Evolutionary conservation across 2,329 filamentous ascomycete genomes (phyloP), one percentile per base, ranked within the genome.

Genomic region (Ilyonectria robusta): DNA sequence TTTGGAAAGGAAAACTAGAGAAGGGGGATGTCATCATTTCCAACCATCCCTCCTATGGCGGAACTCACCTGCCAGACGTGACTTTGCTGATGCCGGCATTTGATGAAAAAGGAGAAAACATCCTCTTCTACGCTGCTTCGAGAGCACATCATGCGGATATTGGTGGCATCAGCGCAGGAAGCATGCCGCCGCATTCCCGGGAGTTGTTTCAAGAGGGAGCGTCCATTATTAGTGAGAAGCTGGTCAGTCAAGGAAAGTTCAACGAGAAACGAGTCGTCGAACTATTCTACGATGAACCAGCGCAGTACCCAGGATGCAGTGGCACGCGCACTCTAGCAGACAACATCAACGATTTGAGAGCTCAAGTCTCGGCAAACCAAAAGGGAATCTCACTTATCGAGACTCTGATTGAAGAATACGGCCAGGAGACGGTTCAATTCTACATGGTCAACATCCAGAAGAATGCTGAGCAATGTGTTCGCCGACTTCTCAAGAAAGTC

Each of bases 101-200:
- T 80, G 91, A 89, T 60, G 77, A 79, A 3, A 78, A 79, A 44
- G 90, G 90, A 3, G 88, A 91, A 56, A 87, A 92, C 2, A 94
- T 95, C 59, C 87, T 94, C 57, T 95, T 95, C 79, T 95, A 94
- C 71, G 93, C 94, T 1, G 93, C 93, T 0, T 94, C 92, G 3
- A 87, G 93, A 61, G 93, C 93, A 0, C 93, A 95, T 73, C 93
- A 95, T 74, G 93, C 93, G n/a, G 93, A 95, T 74, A 95, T 95
- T 71, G 93, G 93, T 13, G 93, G 93, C 9, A 94, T 94, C 53
- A 85, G 94, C 1, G 93, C 93, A 0, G 93, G 93, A 0, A 93
- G 91, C 2, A 95, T 95, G 93, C 93, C 93, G 0, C 91, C 92
- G 6, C 89, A 93, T 70, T 93, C 91, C 0, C 85, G 88, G 37